These are phyloP conservation scores for Yarrowia alimentaria DNA, from an alignment of 805 yeast species.

Conservation along the genomic window DNA sequence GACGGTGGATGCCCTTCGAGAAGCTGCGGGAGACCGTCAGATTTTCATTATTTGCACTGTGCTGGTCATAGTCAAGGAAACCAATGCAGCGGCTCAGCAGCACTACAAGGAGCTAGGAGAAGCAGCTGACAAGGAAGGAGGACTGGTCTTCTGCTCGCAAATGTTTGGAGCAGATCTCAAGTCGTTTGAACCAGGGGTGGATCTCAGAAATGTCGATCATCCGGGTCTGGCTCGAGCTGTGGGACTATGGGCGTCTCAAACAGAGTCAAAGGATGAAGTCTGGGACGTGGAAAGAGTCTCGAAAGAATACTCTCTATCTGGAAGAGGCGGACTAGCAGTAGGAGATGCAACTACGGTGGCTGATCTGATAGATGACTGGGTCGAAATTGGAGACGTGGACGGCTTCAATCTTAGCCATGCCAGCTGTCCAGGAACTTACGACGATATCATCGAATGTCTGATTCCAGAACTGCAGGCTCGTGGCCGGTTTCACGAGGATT, in stretches of 20 bases:
- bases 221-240: background rate
- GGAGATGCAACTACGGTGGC: constrained; percentile 39
- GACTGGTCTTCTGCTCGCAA: constrained; percentile 2
- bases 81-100: constrained; percentile 3
- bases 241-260: constrained; percentile 13
- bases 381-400: constrained; percentile 44
- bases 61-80: constrained; percentile 8
- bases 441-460: constrained; percentile 42
- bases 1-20: constrained; percentile 39
- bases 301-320: constrained; percentile 3
- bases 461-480: constrained; percentile 43
- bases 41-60: constrained; percentile 6
- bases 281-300: constrained; percentile 3
- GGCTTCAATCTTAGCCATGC: constrained; percentile 47
- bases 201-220: constrained; percentile 6
- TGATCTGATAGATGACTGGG: constrained; percentile 45
- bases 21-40: constrained; percentile 37
- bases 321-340: constrained; percentile 15
- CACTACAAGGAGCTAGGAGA: constrained; percentile 17
- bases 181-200: background rate
- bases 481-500: constrained; percentile 38
- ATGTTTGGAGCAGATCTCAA: constrained; percentile 9
- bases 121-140: constrained; percentile 4
- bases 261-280: constrained; percentile 33
- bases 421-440: constrained; percentile 41